These are phyloP conservation scores for Fusarium brevicatenulatum DNA, from an alignment of 2,329 filamentous ascomycete genomes.

Conservation along the genomic window DNA sequence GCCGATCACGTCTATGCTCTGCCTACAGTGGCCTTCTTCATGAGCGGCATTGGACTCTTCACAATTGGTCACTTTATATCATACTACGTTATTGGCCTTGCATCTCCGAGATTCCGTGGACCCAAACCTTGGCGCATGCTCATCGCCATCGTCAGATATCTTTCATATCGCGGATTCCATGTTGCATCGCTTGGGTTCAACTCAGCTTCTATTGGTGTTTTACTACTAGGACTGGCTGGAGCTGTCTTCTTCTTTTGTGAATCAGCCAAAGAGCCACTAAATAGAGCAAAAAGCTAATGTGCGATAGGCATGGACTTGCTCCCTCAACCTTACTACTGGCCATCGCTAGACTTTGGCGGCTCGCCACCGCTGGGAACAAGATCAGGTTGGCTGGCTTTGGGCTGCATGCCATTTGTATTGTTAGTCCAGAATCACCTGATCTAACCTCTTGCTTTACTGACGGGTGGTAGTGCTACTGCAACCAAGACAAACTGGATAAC, in stretches of 20 bases:
- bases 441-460: background rate
- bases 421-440: no score
- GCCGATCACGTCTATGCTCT: background rate
- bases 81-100: background rate
- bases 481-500: background rate
- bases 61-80: background rate
- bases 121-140: rapidly evolving
- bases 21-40: background rate
- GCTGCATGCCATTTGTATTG: constrained; percentile 2
- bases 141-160: rapidly evolving
- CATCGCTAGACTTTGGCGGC: background rate
- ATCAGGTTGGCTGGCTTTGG: background rate
- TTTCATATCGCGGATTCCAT: background rate
- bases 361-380: background rate
- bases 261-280: no score
- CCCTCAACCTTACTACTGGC: background rate
- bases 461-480: background rate
- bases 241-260: background rate
- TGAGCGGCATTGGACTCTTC: background rate
- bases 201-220: background rate
- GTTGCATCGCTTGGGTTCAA: background rate
- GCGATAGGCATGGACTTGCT: background rate
- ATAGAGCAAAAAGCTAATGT: no score
- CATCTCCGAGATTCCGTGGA: rapidly evolving
- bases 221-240: background rate